Evolutionary conservation across 495 filamentous ascomycete genomes (phyloP), one percentile per base, ranked within the genome.

Genomic region (Talaromyces wortmannii): DNA sequence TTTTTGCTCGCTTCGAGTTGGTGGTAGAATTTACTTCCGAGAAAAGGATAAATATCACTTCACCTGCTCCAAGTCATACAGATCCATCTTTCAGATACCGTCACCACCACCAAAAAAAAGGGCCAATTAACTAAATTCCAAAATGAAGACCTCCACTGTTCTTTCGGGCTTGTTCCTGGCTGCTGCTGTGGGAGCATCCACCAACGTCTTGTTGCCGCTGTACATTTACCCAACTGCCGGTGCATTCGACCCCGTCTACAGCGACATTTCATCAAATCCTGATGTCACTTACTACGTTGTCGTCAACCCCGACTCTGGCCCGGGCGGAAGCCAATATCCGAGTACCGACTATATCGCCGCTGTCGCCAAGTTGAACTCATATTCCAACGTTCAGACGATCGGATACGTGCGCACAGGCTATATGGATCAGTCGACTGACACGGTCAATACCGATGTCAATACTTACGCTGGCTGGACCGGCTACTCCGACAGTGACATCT

Each of bases 391-490:
- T 32, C 58, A 65, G 18, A 67, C 74, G 3, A 49, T 80, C 32
- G 78, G 78, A n/a, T 81, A 80, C 57, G 72, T 80, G 7, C 67
- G 64, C 30, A 80, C 76, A 2, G 36, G 50, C 1, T 70, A 69
- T 49, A 65, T 64, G 16, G 56, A 59, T 4, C 56, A 67, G 1
- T 59, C 64, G 13, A 59, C 61, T 42, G 57, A 58, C 4, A 57
- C 52, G 0, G 62, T 81, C 42, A 55, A 64, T n/a, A 55, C 53
- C 1, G 66, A 80, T 40, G 65, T 81, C 48, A 56, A 60, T 15
- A 65, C 45, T 7, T 82, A 79, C 57, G 62, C 68, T 2, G 59
- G 58, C 16, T 81, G 78, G 78, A 31, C 63, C 3, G 55, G 33
- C 12, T 64, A 68, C 33, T 55, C 45, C 6, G 56, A 53, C 5